Percentiles rank a stretch among this genome's conserved stretches.
Conservation (phyloP, 83 land plant genomes). For the Thuja plicata region DNA sequence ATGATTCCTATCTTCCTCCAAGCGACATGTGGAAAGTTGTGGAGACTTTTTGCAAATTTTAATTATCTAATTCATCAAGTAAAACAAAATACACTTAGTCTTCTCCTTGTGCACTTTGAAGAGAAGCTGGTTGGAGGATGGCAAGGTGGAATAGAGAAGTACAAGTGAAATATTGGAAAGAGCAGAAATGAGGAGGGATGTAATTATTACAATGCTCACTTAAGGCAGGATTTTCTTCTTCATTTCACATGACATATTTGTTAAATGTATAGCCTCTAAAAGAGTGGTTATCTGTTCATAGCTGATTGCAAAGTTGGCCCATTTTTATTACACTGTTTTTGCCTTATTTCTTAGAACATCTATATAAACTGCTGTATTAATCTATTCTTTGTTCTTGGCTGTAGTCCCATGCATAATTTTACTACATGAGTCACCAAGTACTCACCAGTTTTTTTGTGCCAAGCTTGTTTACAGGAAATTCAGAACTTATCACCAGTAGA, state of each 20-base stretch:
- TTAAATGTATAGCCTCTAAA: neutral
- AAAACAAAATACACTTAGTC: neutral
- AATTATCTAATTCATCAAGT: neutral
- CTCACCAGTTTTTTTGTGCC: too few relatives aligned
- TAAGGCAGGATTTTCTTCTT: neutral
- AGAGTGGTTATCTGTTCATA: neutral
- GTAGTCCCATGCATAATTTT: neutral
- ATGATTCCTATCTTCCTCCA: neutral
- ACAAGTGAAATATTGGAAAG: neutral
- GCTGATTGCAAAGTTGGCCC: neutral
- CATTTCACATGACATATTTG: neutral
- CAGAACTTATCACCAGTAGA: too few relatives aligned
- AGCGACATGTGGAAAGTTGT: neutral
- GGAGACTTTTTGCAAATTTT: neutral
- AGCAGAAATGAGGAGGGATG: neutral
- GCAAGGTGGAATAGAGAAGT: neutral
- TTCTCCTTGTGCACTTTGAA: slow-evolving; percentile 1
- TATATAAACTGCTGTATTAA: neutral
- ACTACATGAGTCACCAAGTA: too few relatives aligned
- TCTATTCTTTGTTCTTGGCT: neutral
- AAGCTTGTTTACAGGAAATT: too few relatives aligned
- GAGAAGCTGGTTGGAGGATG: neutral
- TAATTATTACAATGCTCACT: neutral
- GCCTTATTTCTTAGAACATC: neutral
- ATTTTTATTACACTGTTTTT: neutral